Evolutionary conservation across 1,139 yeast species (phyloP).

Genomic region (Kluyveromyces marxianus): DNA sequence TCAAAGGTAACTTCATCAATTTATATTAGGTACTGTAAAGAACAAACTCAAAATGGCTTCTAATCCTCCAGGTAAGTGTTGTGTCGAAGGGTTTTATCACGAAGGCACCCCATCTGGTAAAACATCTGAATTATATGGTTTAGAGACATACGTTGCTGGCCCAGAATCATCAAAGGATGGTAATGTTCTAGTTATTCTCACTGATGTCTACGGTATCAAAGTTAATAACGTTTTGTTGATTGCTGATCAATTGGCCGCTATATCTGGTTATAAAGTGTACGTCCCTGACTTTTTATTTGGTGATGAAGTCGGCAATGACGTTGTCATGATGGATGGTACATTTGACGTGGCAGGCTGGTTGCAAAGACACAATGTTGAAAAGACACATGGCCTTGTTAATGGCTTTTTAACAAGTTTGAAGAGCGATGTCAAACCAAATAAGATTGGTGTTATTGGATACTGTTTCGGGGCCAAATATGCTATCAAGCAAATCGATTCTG

Average conservation of each 20-base stretch:
- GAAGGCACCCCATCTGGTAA: conserved; percentile 47
- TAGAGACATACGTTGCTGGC: conserved; percentile 53
- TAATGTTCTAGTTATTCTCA: conserved; percentile 49
- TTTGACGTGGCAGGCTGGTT: conserved; percentile 44
- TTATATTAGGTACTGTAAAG: background rate
- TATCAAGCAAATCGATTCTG: conserved; percentile 43
- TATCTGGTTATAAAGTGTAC: conserved; percentile 55
- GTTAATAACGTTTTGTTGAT: conserved; percentile 45
- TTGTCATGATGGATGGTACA: conserved; percentile 22
- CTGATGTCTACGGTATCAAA: conserved; percentile 64
- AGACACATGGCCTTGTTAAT: conserved; percentile 37
- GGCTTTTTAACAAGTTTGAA: conserved; percentile 40
- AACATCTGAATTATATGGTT: conserved; percentile 37
- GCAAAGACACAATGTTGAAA: conserved; percentile 42
- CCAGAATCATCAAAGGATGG: conserved; percentile 24
- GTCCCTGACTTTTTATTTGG: conserved; percentile 67
- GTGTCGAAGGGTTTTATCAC: conserved; percentile 38
- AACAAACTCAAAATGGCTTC: conserved; percentile 39
- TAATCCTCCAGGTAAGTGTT: conserved; percentile 45
- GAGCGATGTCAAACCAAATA: conserved; percentile 41
- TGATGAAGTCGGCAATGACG: conserved; percentile 32
- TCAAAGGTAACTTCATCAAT: background rate
- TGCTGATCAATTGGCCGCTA: conserved; percentile 62
- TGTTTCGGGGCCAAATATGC: conserved; percentile 79
- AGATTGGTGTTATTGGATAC: conserved; percentile 61